Percentiles rank a stretch among this genome's conserved stretches.
phyloP scores from a whole-genome alignment of 1,139 yeast genomes.

The Schizosaccharomyces versatilis region DNA sequence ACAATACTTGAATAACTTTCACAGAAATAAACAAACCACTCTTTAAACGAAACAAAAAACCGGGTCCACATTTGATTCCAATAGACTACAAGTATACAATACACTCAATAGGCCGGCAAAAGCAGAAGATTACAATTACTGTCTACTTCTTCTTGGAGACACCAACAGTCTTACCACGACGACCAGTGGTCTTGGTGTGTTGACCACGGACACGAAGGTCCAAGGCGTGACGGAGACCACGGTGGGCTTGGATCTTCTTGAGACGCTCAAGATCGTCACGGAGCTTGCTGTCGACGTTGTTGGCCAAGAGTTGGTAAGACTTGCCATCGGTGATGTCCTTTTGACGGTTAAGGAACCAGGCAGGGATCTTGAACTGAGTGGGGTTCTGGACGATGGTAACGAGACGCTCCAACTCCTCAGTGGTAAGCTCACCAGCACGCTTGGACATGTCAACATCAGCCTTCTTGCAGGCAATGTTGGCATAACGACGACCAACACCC shows the following conservation, averaged over 20 bases:
- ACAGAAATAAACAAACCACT: too few relatives aligned
- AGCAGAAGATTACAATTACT: not conserved
- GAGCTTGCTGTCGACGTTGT: slow-evolving; percentile 96
- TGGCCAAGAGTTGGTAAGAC: slow-evolving; percentile 96
- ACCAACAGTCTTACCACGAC: slow-evolving; percentile 47
- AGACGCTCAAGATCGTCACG: slow-evolving; percentile 99
- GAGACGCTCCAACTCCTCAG: slow-evolving; percentile 98
- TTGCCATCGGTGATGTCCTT: slow-evolving; percentile 96
- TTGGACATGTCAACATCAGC: slow-evolving; percentile 95
- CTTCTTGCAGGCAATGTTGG: slow-evolving; percentile 99
- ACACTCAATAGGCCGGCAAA: too few relatives aligned
- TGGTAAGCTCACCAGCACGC: slow-evolving; percentile 99
- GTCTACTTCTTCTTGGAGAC: slow-evolving; percentile 21
- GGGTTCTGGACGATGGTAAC: slow-evolving; percentile 99
- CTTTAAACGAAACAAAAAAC: too few relatives aligned
- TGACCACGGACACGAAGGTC: slow-evolving; percentile 42
- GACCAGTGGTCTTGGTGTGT: slow-evolving; percentile 99
- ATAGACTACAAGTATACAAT: too few relatives aligned
- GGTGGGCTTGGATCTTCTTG: slow-evolving; percentile 99
- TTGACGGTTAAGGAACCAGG: slow-evolving; percentile 99
- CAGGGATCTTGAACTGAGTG: slow-evolving; percentile 95
- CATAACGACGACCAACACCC: slow-evolving; percentile 99
- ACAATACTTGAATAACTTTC: too few relatives aligned
- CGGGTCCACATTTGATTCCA: too few relatives aligned
- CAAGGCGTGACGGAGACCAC: slow-evolving; percentile 99